These are phyloP conservation scores for Stachybotrys chlorohalonatus DNA, from an alignment of 2,329 filamentous ascomycete species.

Conservation along the genomic window DNA sequence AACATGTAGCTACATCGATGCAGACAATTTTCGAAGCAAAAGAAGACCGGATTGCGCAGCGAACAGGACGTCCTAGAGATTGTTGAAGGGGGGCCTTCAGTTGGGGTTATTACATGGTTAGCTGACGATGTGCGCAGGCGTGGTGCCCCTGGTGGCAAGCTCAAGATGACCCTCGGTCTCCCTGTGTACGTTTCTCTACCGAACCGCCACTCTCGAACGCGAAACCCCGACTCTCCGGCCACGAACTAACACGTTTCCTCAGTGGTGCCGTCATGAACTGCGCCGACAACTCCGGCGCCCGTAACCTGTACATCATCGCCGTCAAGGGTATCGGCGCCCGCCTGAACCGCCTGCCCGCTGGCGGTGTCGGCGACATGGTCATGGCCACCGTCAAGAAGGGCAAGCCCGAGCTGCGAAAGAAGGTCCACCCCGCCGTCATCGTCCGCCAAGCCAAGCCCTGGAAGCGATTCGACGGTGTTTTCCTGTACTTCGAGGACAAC, in stretches of 20 bases:
- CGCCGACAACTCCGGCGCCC: slow-evolving; percentile 97
- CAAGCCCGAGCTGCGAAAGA: slow-evolving; percentile 99
- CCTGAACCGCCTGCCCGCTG: slow-evolving; percentile 93
- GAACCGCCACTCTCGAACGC: neutral
- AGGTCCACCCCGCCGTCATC: slow-evolving; percentile 99
- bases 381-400: slow-evolving; percentile 99
- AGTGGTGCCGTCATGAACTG: slow-evolving; percentile 99
- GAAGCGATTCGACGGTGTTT: slow-evolving; percentile 97
- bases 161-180: slow-evolving; percentile 99
- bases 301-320: slow-evolving; percentile 99
- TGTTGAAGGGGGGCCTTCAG: neutral
- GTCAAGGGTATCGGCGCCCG: slow-evolving; percentile 98
- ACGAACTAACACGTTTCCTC: slow-evolving; percentile 11
- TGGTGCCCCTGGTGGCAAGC: slow-evolving; percentile 98
- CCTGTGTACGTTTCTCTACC: slow-evolving; percentile 68
- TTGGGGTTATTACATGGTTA: neutral
- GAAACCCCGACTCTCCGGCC: slow-evolving; percentile 3
- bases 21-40: neutral
- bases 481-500: slow-evolving; percentile 99
- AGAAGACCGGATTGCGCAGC: neutral
- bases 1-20: neutral
- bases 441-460: slow-evolving; percentile 99
- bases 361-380: slow-evolving; percentile 99
- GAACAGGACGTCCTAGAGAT: neutral
- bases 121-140: slow-evolving; percentile 43